Evolutionary conservation across 2,329 filamentous ascomycete genomes (phyloP), one percentile per base, ranked within the genome.

Genomic region (Teratosphaeria nubilosa): DNA sequence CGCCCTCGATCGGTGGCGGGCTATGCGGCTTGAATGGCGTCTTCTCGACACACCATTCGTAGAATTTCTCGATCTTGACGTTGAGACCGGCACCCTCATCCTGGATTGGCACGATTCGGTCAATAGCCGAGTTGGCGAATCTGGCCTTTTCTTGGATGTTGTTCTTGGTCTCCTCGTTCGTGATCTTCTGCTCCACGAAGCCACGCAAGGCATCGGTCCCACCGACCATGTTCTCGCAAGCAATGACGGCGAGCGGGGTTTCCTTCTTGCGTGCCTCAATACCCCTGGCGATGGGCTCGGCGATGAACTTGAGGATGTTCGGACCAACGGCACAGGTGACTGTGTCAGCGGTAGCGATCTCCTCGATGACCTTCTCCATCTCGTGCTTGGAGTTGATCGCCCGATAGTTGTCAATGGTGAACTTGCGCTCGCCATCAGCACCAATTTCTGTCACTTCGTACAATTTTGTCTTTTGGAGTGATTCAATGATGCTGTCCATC

Each of bases 281-380:
- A 65, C 90, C 94, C 81, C 95, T 94, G 71, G 92, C 92, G 67
- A 99, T 96, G 68, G 91, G 88, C 25, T 92, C 89, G 53, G 94
- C 94, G 71, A 99, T 94, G 76, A 96, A 96, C 77, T 90, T 91
- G 71, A 99, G 87, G 70, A 99, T 87, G 75, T 91, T 95, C 68
- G 94, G 94, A 51, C 94, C 94, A 65, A 99, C 94, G 22, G 94
- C 95, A 76, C 94, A 99, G 63, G 94, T 99, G 68, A 99, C 90
- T 56, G 96, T 78, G 63, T 96, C 91, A 48, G 92, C 91, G 24
- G 86, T 87, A 58, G 87, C 82, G 68, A 97, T 95, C 78, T 94
- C 90, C 53, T 92, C 76, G 65, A 97, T 76, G 57, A 96, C 84
- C 57, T 92, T 86, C 56, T 81, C 80, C 77, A 95, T 87, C 72